Conservation (phyloP, 257 asterid genomes). For the Salvia splendens region DNA sequence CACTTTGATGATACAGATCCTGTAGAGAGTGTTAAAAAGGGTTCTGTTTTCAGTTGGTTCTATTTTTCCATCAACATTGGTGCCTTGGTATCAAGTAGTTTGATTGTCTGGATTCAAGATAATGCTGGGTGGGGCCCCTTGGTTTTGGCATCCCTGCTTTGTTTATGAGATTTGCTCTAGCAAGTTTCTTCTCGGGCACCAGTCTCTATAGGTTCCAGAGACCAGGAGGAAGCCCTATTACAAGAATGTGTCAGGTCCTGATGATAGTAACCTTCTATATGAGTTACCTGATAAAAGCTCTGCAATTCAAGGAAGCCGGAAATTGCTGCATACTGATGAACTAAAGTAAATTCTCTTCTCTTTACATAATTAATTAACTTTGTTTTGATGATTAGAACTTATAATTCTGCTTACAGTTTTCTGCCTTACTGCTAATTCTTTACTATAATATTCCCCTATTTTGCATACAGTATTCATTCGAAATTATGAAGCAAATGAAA, state of each 20-base stretch:
- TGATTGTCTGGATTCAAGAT: constrained; percentile 95
- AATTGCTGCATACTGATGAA: constrained; percentile 82
- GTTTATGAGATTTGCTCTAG: constrained; percentile 79
- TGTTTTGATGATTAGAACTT: neutral
- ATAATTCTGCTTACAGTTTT: neutral
- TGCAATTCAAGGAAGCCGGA: constrained; percentile 92
- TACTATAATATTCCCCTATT: constrained; percentile 1
- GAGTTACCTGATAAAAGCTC: constrained; percentile 80
- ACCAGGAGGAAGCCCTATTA: constrained; percentile 97
- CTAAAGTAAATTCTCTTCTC: constrained; percentile 43
- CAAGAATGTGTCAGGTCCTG: constrained; percentile 87
- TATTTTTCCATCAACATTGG: constrained; percentile 91
- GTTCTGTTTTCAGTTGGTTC: constrained; percentile 95
- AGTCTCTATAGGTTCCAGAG: constrained; percentile 86
- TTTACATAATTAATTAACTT: constrained; percentile 1
- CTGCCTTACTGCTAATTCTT: constrained; percentile 16
- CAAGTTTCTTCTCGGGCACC: constrained; percentile 81
- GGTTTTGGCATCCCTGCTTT: constrained; percentile 93
- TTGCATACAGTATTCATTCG: neutral
- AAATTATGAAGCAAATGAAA: constrained; percentile 14
- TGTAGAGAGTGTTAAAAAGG: constrained; percentile 83
- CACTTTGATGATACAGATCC: constrained; percentile 95
- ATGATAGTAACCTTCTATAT: constrained; percentile 67
- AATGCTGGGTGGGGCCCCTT: constrained; percentile 93
- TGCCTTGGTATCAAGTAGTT: constrained; percentile 81